Base-by-base conservation (phyloP, 2,329 filamentous ascomycete species). In the Thelonectria rubi region DNA sequence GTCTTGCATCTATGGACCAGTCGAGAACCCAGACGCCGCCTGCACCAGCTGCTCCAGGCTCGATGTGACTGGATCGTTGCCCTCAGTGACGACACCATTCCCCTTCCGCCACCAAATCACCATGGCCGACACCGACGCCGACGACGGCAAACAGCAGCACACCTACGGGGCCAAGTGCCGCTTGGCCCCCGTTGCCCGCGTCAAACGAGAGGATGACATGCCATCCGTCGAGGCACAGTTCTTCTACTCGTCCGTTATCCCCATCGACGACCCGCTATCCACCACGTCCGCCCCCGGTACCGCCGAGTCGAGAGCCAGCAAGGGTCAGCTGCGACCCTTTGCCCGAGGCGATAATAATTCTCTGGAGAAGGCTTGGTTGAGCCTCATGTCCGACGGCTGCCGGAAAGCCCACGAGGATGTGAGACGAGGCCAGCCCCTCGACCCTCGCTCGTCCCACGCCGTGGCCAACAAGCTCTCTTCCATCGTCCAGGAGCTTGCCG, bases 251-350 rank as follows among this genome's bases (percentile, higher is more conserved):
- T 95, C 93, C 11, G 81, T 88, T 12, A 85, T 94, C 51, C 90
- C 93, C 30, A 93, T 97, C 73, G 93, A 97, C 72, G 93, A 97
- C 72, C 92, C 92, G 21, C 83, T 97, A n/a, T 92, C 91, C 10
- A 86, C 90, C 1, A 78, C 82, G 11, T 76, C 83, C 78, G 72
- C 87, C 75, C 74, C 85, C 73, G 76, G 76, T 21, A 70, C 84
- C 75, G 65, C 82, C 74, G 78, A 89, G 52, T 73, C 82, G 14
- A 84, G 80, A 58, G 76, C 83, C 57, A 77, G 82, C 34, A 88
- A 85, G 69, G 82, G 85, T 37, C 85, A 88, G 48, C 86, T 93
- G 9, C 87, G 91, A 45, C 92, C 93, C 0, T 97, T 97, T 76
- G 90, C 91, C 0, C 82, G 82, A 5, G 88, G 87, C 60, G 93